These are phyloP conservation scores for Leptographium procerum DNA, from an alignment of 2,329 filamentous ascomycete genomes.

Conservation along the genomic window DNA sequence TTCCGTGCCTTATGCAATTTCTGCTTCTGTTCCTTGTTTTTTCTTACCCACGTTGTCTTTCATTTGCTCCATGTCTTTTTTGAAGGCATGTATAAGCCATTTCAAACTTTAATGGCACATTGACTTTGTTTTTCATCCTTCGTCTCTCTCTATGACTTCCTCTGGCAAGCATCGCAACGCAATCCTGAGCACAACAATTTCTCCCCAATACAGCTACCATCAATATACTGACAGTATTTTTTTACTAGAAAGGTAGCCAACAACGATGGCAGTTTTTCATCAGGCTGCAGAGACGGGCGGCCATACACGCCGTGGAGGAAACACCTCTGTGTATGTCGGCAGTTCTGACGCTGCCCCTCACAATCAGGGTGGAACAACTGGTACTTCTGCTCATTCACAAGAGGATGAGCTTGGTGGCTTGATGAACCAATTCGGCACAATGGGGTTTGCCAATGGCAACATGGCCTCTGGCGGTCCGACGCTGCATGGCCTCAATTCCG, in stretches of 20 bases:
- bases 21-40: background rate
- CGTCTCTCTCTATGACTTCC: background rate
- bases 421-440: conserved; percentile 19
- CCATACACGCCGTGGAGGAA: background rate
- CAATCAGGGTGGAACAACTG: conserved; percentile 1
- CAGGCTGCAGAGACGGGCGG: background rate
- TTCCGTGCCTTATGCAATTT: background rate
- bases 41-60: background rate
- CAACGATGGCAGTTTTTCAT: background rate
- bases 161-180: background rate
- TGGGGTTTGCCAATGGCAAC: conserved; percentile 14
- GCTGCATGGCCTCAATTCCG: conserved; percentile 9
- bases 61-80: too few relatives aligned
- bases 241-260: background rate
- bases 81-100: too few relatives aligned
- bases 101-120: too few relatives aligned
- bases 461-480: conserved; percentile 13
- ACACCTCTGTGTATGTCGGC: conserved; percentile 2
- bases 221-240: background rate
- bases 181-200: too few relatives aligned
- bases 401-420: conserved; percentile 14
- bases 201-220: too few relatives aligned
- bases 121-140: too few relatives aligned
- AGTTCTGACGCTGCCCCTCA: conserved; percentile 1
- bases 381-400: conserved; percentile 2